phyloP scores from a whole-genome alignment of 2,329 filamentous ascomycete genomes.

The Grosmannia huntii region DNA sequence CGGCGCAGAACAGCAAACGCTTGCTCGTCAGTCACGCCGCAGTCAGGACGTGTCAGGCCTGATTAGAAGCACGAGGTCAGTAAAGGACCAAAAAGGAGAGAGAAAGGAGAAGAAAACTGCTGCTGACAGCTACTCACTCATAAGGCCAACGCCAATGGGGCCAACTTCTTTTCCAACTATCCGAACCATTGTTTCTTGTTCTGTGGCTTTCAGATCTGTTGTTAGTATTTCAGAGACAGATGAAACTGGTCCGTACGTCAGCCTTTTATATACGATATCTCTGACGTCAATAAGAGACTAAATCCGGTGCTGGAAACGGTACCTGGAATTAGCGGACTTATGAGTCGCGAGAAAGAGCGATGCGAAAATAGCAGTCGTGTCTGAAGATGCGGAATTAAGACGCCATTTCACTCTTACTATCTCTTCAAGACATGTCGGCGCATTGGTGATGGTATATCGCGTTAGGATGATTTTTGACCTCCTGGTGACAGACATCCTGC shows the following conservation, averaged over 20 bases:
- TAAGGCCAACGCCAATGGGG: constrained; percentile 18
- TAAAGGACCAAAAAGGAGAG: not conserved
- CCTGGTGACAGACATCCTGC: too few relatives aligned
- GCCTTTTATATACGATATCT: not conserved
- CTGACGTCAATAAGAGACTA: not conserved
- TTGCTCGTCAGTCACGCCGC: constrained; percentile 29
- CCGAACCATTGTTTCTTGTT: constrained; percentile 13
- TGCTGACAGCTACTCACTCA: constrained; percentile 11
- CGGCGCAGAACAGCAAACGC: constrained; percentile 43
- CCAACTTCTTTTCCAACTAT: constrained; percentile 17
- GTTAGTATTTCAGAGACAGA: not conserved
- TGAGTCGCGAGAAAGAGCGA: not conserved
- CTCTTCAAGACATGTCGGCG: too few relatives aligned
- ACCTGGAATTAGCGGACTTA: not conserved
- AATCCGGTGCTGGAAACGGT: not conserved
- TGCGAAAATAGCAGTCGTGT: not conserved
- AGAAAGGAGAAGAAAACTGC: not conserved
- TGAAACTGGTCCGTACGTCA: too few relatives aligned
- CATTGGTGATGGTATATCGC: too few relatives aligned
- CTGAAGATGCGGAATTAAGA: too few relatives aligned
- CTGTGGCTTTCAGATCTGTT: not conserved
- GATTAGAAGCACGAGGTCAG: not conserved
- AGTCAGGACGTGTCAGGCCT: constrained; percentile 32
- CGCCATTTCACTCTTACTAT: too few relatives aligned
- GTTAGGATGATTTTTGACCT: too few relatives aligned